Evolutionary conservation across 169 alveolate genomes (phyloP).

Genomic region (Hepatocystis sp.): DNA sequence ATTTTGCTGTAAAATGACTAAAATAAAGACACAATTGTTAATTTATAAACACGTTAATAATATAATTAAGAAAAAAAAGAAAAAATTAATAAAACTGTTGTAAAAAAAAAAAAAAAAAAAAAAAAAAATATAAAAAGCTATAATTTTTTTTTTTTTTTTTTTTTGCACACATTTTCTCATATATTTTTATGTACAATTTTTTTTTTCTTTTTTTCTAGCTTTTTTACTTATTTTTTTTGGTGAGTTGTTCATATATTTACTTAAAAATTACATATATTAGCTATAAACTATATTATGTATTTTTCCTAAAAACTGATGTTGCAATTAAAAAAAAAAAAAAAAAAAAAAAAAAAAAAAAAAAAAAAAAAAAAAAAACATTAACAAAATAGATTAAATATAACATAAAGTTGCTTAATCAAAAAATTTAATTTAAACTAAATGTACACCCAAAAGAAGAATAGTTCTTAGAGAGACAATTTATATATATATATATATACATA

Average conservation of each 20-base stretch:
- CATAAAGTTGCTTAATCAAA: not conserved
- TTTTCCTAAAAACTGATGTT: no score
- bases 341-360: not conserved
- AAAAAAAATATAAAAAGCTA: not conserved
- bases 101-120: conserved; percentile 7
- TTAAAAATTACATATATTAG: no score
- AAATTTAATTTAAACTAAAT: no score
- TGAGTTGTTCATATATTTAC: not conserved
- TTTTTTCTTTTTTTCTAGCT: conserved; percentile 1
- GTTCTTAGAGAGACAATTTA: no score
- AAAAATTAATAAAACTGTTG: no score
- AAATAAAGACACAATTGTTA: no score
- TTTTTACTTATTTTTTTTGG: not conserved
- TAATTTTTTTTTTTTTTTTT: conserved; percentile 9
- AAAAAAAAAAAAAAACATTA: not conserved
- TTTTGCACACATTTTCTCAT: not conserved
- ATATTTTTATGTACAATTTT: not conserved
- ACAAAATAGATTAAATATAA: not conserved
- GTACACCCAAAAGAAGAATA: no score
- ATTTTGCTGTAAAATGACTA: no score
- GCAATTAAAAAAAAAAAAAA: not conserved
- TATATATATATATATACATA: no score
- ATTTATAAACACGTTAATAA: no score
- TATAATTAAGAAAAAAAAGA: no score
- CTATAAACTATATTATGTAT: no score